Evolutionary conservation across 257 asterid species (phyloP).

Genomic region (Cynanchum wilfordii): DNA sequence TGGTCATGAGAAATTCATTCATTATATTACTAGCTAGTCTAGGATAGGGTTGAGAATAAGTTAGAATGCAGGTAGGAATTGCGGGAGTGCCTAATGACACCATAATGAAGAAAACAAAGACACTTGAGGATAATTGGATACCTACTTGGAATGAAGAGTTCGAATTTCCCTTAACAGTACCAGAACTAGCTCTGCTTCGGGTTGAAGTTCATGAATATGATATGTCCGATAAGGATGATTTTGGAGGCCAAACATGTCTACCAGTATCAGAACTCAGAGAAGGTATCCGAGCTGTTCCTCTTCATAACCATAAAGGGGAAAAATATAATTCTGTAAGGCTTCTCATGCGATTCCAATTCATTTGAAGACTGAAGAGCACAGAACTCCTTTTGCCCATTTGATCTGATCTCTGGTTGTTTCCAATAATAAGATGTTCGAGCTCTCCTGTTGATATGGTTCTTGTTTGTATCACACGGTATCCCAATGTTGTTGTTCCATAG

Average conservation of each 20-base stretch:
- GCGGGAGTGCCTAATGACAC: constrained; percentile 74
- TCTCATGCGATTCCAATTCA: constrained; percentile 67
- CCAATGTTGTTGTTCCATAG: not conserved
- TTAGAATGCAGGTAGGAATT: constrained; percentile 60
- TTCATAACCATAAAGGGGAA: constrained; percentile 48
- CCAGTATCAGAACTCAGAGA: constrained; percentile 66
- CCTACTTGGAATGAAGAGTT: constrained; percentile 76
- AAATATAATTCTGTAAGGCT: constrained; percentile 60
- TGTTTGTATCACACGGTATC: not conserved
- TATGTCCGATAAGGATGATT: constrained; percentile 82
- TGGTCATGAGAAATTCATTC: not conserved
- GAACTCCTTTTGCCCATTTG: not conserved
- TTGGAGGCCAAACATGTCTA: constrained; percentile 77
- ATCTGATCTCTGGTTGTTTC: not conserved
- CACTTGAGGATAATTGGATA: constrained; percentile 74
- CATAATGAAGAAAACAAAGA: constrained; percentile 62
- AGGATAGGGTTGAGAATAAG: not conserved
- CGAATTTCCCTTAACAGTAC: constrained; percentile 68
- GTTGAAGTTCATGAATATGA: constrained; percentile 79
- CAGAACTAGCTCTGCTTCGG: constrained; percentile 76
- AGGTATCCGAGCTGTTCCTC: constrained; percentile 80
- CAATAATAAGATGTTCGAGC: not conserved
- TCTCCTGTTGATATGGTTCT: not conserved
- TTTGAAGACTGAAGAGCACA: constrained; percentile 36
- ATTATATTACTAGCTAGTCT: not conserved